Evolutionary conservation across 1,284 basidiomycete species (phyloP), one percentile per base, ranked within the genome.

Genomic region (Rhodotorula glutinis): DNA sequence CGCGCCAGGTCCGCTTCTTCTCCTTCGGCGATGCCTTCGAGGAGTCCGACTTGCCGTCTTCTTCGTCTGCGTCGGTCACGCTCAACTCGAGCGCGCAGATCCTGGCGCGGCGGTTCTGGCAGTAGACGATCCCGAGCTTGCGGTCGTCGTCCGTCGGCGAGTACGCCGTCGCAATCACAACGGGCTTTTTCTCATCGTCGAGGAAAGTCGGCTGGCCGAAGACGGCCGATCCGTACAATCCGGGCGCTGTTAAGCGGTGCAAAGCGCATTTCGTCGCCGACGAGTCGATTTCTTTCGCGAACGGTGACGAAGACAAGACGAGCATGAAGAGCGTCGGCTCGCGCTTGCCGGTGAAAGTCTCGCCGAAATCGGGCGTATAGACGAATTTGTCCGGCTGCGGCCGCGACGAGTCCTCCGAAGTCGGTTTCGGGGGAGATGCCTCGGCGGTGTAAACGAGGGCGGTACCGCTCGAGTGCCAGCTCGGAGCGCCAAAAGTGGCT

Each of bases 121-220:
- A 90, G 25, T 80, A 81, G 63, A 83, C 84, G 64, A 87, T 76
- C 0, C 88, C 88, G 11, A 89, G 79, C 30, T 85, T 73, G 57
- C 84, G 82, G 11, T 83, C 84, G 58, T 88, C 87, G 3, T 75
- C 71, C 0, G 83, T 83, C 60, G 82, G 80, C 57, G 86, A 84
- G 73, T 86, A 87, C 0, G 86, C 87, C 1, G 85, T 86, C 0
- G 84, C 84, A 19, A 61, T 57, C 21, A 62, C 41, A 9, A 55
- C n/a, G 21, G 47, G 49, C 33, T 10, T 23, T 19, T 30, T 27
- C 5, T 11, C 16, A 23, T 43, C 54, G 43, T 56, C 54, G 4
- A 66, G 57, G 55, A 75, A 71, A 8, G 59, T 57, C 9, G 74
- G 65, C 49, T 75, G 73, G 14, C 71, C 67, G 43, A 67, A 74